Percentiles rank a stretch among this genome's conserved stretches.
Conservation (phyloP, 768 basidiomycete genomes). For the Lepiota brunneoincarnata region DNA sequence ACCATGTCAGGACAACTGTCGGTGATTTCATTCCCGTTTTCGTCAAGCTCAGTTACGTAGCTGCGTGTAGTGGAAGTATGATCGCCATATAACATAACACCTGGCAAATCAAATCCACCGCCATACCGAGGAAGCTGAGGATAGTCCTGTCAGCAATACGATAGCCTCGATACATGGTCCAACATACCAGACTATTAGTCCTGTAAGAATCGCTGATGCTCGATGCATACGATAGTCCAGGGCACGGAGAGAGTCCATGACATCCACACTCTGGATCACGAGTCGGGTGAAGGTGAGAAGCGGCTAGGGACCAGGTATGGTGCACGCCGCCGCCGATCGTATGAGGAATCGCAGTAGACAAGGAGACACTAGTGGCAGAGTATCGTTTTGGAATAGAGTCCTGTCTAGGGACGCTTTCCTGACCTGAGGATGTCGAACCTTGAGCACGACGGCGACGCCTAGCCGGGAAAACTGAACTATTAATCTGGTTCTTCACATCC, state of each 20-base stretch:
- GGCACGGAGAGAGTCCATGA: constrained; percentile 29
- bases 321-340: neutral
- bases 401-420: neutral
- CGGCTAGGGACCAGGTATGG: neutral
- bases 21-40: constrained; percentile 23
- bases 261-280: constrained; percentile 24
- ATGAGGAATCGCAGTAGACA: neutral
- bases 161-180: neutral
- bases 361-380: neutral
- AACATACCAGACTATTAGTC: neutral
- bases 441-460: constrained; percentile 33
- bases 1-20: constrained; percentile 30
- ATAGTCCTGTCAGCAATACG: neutral
- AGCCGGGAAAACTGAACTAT: constrained; percentile 21
- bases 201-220: neutral
- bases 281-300: constrained; percentile 16
- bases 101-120: constrained; percentile 19
- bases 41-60: constrained; percentile 29
- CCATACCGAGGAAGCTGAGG: constrained; percentile 18
- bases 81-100: constrained; percentile 12
- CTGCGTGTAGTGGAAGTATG: constrained; percentile 7
- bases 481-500: constrained; percentile 34
- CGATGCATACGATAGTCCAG: constrained; percentile 12
- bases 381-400: neutral
- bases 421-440: constrained; percentile 9